Percentiles rank a stretch among this genome's conserved stretches.
Evolutionary conservation across 306 rosid genomes (phyloP).

Genomic region (Ammopiptanthus mongolicus): DNA sequence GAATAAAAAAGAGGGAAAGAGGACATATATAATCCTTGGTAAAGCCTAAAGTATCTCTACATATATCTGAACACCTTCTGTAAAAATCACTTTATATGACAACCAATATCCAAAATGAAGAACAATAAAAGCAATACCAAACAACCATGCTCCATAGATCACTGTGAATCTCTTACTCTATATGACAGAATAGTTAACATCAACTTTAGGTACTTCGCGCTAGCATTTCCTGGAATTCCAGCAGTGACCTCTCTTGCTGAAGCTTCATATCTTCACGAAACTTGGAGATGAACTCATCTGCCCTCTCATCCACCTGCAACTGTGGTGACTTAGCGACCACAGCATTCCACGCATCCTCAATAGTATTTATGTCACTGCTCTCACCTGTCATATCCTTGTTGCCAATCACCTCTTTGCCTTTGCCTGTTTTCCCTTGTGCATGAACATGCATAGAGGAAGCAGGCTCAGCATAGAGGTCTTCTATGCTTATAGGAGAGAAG

Average conservation of each 20-base stretch:
- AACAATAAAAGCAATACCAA: background rate
- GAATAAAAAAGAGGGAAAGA: background rate
- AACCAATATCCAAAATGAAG: background rate
- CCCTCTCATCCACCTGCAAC: constrained; percentile 32
- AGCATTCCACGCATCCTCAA: constrained; percentile 43
- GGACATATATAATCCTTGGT: background rate
- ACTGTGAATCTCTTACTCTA: background rate
- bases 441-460: background rate
- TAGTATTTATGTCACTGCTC: background rate
- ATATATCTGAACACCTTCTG: background rate
- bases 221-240: constrained; percentile 32
- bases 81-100: background rate
- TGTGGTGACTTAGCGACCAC: constrained; percentile 32
- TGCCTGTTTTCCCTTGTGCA: constrained; percentile 33
- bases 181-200: background rate
- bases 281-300: constrained; percentile 63
- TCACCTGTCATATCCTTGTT: background rate
- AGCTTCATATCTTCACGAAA: constrained; percentile 34
- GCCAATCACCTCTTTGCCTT: constrained; percentile 11
- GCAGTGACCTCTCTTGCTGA: constrained; percentile 33
- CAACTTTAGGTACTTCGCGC: constrained; percentile 15
- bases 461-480: constrained; percentile 47
- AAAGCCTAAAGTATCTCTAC: background rate
- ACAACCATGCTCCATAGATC: background rate
- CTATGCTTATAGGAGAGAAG: constrained; percentile 44